These are phyloP conservation scores for Nitzschia sp. DNA, from an alignment of 108 stramenopile species.

Conservation along the genomic window DNA sequence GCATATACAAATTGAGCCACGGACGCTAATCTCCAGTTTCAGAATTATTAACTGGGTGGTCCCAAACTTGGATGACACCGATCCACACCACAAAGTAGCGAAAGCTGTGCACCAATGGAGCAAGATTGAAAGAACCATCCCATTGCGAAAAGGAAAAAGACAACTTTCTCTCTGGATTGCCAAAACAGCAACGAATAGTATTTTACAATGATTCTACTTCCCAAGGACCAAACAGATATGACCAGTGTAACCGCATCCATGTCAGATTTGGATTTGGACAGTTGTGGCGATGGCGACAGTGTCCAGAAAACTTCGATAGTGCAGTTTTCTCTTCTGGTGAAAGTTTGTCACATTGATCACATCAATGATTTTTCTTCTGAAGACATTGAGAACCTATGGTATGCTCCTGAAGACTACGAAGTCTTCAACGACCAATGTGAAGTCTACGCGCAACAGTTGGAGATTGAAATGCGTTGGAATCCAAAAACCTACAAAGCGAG, in stretches of 20 bases:
- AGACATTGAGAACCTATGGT: neutral
- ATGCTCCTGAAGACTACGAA: conserved; percentile 11
- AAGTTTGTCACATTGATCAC: neutral
- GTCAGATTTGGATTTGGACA: neutral
- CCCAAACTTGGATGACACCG: too few relatives aligned
- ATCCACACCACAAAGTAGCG: too few relatives aligned
- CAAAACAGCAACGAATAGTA: too few relatives aligned
- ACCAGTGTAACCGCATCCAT: neutral
- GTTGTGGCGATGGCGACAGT: conserved; percentile 1
- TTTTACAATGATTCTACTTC: too few relatives aligned
- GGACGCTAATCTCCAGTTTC: too few relatives aligned
- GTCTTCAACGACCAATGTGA: conserved; percentile 7
- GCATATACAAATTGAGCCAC: too few relatives aligned
- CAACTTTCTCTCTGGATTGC: too few relatives aligned
- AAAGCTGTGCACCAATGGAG: too few relatives aligned
- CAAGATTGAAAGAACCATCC: too few relatives aligned
- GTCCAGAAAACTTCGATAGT: neutral
- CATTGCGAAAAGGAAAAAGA: too few relatives aligned
- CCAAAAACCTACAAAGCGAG: neutral
- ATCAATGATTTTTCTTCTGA: neutral
- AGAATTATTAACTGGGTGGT: too few relatives aligned
- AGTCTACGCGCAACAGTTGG: neutral
- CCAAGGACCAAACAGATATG: too few relatives aligned
- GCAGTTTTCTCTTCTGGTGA: neutral
- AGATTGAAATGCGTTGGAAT: conserved; percentile 1